Evolutionary conservation across 1,284 basidiomycete genomes (phyloP).

Genomic region (Hymenochaete sp.): DNA sequence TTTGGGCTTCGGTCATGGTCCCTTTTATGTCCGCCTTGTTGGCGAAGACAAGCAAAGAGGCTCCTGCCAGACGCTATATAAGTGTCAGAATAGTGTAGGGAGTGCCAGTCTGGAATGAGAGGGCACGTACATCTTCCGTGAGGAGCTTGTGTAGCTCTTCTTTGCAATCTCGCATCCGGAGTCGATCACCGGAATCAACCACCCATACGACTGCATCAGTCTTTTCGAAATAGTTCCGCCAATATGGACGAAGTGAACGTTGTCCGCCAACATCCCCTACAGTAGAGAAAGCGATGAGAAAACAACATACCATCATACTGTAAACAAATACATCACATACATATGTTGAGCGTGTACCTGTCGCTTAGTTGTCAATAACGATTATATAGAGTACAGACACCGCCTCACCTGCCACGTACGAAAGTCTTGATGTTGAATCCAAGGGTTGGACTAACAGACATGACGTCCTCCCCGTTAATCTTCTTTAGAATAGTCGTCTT

Average conservation of each 20-base stretch:
- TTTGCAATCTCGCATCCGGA: constrained; percentile 85
- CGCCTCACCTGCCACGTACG: constrained; percentile 73
- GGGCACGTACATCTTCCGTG: constrained; percentile 77
- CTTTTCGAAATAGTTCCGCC: constrained; percentile 99
- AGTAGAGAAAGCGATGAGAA: constrained; percentile 1
- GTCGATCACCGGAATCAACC: constrained; percentile 87
- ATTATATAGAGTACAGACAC: constrained; percentile 2
- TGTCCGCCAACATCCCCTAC: constrained; percentile 98
- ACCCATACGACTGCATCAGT: constrained; percentile 99
- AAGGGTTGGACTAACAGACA: constrained; percentile 83
- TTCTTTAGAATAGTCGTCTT: constrained; percentile 98
- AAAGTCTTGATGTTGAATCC: constrained; percentile 99
- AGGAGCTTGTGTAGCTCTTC: constrained; percentile 81
- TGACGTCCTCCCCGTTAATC: constrained; percentile 85
- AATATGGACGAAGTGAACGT: constrained; percentile 90
- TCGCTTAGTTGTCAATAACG: constrained; percentile 13
- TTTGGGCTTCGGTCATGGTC: constrained; percentile 76
- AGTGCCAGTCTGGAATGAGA: constrained; percentile 16
- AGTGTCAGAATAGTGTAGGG: constrained; percentile 13
- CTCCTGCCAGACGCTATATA: constrained; percentile 79
- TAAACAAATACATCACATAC: constrained; percentile 38
- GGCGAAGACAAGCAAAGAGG: constrained; percentile 93
- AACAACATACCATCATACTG: not conserved
- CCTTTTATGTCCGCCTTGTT: constrained; percentile 97
- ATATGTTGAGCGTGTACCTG: constrained; percentile 90